phyloP scores from a whole-genome alignment of 2,329 filamentous ascomycete genomes.

The Fusarium sacchari region DNA sequence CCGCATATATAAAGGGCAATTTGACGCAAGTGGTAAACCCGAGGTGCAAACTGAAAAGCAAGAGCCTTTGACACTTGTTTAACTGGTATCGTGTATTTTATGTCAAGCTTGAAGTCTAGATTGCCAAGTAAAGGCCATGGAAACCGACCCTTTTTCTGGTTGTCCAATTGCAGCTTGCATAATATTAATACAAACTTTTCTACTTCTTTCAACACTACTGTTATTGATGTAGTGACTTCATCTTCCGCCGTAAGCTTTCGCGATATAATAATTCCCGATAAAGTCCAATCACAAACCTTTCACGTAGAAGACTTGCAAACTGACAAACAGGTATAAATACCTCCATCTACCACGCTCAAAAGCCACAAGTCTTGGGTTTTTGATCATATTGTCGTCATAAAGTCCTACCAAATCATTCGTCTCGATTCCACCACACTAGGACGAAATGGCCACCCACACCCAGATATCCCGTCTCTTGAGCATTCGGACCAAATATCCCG shows the following conservation, averaged over 20 bases:
- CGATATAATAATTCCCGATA: background rate
- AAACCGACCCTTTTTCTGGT: background rate
- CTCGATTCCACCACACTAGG: background rate
- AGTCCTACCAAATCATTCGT: too few species aligned
- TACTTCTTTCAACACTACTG: too few species aligned
- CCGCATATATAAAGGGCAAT: too few species aligned
- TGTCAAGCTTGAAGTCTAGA: accelerated
- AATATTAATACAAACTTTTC: too few species aligned
- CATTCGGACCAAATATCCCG: background rate
- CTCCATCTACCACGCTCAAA: accelerated
- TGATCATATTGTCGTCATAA: background rate
- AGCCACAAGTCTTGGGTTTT: accelerated
- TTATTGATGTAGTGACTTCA: background rate
- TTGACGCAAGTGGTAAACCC: background rate
- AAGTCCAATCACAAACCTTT: background rate
- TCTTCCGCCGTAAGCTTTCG: accelerated
- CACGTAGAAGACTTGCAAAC: background rate
- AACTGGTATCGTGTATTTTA: accelerated
- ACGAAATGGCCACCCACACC: background rate
- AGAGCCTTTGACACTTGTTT: background rate
- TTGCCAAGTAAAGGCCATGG: background rate
- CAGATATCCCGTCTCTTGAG: background rate
- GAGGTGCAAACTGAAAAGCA: background rate
- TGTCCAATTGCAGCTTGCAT: background rate
- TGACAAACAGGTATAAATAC: background rate